Conservation (phyloP, 345 rosid genomes). For the Cochlearia excelsa region DNA sequence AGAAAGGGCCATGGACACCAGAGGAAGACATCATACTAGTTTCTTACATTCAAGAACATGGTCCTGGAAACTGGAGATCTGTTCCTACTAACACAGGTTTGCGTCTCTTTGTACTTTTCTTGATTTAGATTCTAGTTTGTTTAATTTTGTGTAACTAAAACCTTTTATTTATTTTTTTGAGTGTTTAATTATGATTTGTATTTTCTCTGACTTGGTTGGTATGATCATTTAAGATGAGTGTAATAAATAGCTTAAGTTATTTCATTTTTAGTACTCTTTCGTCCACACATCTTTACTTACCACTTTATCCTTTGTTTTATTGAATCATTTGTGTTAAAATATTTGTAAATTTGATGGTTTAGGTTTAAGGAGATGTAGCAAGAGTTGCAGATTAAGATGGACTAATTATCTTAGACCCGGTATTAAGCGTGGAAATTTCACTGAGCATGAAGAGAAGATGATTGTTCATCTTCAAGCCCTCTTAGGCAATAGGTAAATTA, state of each 20-base stretch:
- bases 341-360: constrained; percentile 26
- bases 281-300: constrained; percentile 20
- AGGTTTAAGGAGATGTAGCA: constrained; percentile 96
- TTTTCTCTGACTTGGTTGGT: constrained; percentile 41
- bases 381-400: constrained; percentile 98
- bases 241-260: constrained; percentile 35
- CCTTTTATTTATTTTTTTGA: not conserved
- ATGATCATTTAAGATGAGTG: constrained; percentile 43
- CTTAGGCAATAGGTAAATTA: constrained; percentile 75
- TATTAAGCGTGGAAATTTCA: constrained; percentile 86
- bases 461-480: constrained; percentile 98
- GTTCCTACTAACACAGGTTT: constrained; percentile 84
- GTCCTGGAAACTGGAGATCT: constrained; percentile 97
- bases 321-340: constrained; percentile 11
- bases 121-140: not conserved
- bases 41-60: constrained; percentile 91
- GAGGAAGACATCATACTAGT: constrained; percentile 95
- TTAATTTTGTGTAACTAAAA: not conserved
- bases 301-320: not conserved
- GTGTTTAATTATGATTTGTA: constrained; percentile 1
- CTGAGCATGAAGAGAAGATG: constrained; percentile 89
- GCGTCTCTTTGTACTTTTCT: constrained; percentile 2
- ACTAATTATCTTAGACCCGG: constrained; percentile 96
- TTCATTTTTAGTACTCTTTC: constrained; percentile 25
- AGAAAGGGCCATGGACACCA: constrained; percentile 99